Percentiles rank a stretch among this genome's conserved stretches.
phyloP scores from a whole-genome alignment of 73 alveolate genomes.

The Paraurostyla sp. region DNA sequence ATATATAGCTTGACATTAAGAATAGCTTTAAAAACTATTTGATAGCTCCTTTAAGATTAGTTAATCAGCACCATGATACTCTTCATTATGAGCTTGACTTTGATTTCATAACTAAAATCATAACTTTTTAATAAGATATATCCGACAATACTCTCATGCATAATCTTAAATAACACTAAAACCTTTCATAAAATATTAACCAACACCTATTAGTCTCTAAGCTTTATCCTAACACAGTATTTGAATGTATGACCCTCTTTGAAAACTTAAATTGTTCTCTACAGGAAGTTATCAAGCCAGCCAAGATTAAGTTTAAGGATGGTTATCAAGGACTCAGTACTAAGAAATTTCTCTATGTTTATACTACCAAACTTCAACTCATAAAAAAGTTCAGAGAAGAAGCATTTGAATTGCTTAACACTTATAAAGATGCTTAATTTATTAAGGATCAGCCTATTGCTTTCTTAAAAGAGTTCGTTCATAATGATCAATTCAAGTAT shows the following conservation, averaged over 20 bases:
- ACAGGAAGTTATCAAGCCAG: neutral
- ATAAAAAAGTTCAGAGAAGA: constrained; percentile 53
- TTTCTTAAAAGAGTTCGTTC: neutral
- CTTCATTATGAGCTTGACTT: neutral
- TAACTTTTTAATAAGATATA: no score
- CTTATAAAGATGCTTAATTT: neutral
- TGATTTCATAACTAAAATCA: neutral
- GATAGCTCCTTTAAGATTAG: constrained; percentile 1
- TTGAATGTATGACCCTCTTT: neutral
- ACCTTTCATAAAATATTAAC: neutral
- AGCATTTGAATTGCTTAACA: neutral
- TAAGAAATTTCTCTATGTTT: neutral
- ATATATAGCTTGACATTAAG: neutral
- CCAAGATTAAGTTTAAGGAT: constrained; percentile 30
- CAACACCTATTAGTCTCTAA: neutral
- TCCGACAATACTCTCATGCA: neutral
- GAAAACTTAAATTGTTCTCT: neutral
- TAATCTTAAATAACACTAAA: neutral
- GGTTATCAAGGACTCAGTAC: neutral
- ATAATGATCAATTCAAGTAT: constrained; percentile 7
- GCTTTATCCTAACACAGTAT: neutral
- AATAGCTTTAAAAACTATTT: constrained; percentile 18
- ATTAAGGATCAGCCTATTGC: neutral
- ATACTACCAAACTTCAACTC: neutral
- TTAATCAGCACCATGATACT: neutral